Evolutionary conservation across 495 filamentous ascomycete genomes (phyloP).

Genomic region (Thermothielavioides terrestris): DNA sequence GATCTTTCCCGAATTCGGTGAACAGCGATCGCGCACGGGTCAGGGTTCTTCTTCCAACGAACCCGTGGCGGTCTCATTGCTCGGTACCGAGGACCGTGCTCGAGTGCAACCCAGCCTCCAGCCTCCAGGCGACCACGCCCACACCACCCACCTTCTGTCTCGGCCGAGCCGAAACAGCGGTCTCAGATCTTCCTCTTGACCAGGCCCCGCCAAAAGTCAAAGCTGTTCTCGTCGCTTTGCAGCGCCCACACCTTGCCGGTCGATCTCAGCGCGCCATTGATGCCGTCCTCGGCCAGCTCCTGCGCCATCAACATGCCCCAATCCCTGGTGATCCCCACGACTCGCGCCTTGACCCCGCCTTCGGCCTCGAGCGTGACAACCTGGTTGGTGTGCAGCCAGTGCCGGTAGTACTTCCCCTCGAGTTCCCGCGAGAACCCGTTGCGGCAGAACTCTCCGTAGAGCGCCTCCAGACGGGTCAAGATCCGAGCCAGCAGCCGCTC

Average conservation of each 20-base stretch:
- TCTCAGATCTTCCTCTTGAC: constrained; percentile 66
- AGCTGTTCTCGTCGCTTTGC: constrained; percentile 96
- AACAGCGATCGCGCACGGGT: neutral
- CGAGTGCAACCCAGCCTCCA: neutral
- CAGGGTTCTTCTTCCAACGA: neutral
- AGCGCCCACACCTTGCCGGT: constrained; percentile 76
- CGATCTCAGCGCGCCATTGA: constrained; percentile 28
- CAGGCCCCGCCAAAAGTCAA: constrained; percentile 92
- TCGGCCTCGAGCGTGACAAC: constrained; percentile 81
- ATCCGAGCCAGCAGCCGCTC: constrained; percentile 83
- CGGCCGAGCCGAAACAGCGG: neutral
- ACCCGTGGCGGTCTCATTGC: neutral
- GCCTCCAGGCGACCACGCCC: neutral
- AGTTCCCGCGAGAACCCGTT: constrained; percentile 64
- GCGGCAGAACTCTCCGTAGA: constrained; percentile 65
- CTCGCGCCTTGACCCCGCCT: constrained; percentile 65
- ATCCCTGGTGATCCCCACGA: constrained; percentile 81
- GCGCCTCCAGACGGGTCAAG: constrained; percentile 64
- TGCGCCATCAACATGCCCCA: constrained; percentile 79
- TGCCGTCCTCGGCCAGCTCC: constrained; percentile 65
- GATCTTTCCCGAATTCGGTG: neutral
- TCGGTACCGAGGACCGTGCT: neutral
- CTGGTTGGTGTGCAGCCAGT: constrained; percentile 89
- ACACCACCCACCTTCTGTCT: neutral
- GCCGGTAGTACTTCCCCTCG: constrained; percentile 69